Base-by-base conservation (phyloP, 2,329 filamentous ascomycete species). In the Exophiala dermatitidis region DNA sequence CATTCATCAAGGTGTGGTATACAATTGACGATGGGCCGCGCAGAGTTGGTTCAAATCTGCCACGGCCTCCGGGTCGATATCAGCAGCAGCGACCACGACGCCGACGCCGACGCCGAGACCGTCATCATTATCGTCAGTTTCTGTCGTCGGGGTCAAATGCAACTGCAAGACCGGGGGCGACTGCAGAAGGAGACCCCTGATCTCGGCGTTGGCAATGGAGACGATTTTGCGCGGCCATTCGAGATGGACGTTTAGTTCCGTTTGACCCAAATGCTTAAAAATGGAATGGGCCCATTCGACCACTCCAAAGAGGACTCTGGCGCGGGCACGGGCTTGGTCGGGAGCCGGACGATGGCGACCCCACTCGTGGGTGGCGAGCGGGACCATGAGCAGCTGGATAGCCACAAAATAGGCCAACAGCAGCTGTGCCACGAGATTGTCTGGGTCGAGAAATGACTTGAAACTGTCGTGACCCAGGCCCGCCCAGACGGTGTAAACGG, bases 401-500 rank as follows among this genome's bases (percentile, higher is more conserved):
- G 71, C 68, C n/a, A 77, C 68, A 59, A 75, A 76, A 58, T 77
- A 73, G 4, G 71, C 66, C 3, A 77, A 66, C 3, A 77, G 62
- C 2, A 76, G 69, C 30, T 71, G 72, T 1, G 72, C 67, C 3
- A 72, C 57, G 42, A 62, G 62, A 48, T 77, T 76, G 37, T 63
- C 61, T 0, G 71, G 66, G 40, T 72, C 65, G 53, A 76, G 67
- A 61, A 77, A 75, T 1, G 65, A 63, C 40, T 69, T 66, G 54
- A 77, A 76, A 12, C 69, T 62, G 2, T 67, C 65, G 44, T 72
- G 67, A 1, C 66, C 66, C 64, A 74, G 68, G 4, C 64, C 56
- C 29, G 71, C 71, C 34, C 74, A 70, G 3, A 63, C 54, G 51
- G 68, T 69, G 62, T 74, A 76, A 4, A 74, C 61, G 1, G 64